Conservation (phyloP, 805 yeast species). For the Nakazawaea siamensis region DNA sequence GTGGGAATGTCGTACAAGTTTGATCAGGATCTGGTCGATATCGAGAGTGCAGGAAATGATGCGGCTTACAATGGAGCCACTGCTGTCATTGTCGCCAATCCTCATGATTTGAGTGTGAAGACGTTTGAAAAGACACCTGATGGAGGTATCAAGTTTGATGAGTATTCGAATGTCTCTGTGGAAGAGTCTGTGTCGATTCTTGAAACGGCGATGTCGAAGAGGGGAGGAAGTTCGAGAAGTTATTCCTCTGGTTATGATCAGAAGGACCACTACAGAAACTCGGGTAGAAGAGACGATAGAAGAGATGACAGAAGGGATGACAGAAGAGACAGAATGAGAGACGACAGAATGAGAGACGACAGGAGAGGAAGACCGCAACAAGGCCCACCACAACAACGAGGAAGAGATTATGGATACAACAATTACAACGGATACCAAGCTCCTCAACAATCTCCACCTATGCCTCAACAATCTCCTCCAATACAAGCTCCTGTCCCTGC, state of each 20-base stretch:
- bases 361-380: slow-evolving; percentile 1
- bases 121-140: slow-evolving; percentile 60
- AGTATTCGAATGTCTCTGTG: slow-evolving; percentile 62
- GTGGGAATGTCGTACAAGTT: slow-evolving; percentile 24
- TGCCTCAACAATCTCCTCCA: slow-evolving; percentile 1
- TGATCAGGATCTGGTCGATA: slow-evolving; percentile 16
- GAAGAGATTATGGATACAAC: slow-evolving; percentile 5
- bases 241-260: slow-evolving; percentile 2
- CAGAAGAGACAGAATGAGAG: neutral
- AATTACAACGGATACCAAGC: slow-evolving; percentile 10
- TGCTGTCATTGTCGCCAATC: slow-evolving; percentile 61
- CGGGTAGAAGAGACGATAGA: slow-evolving; percentile 6
- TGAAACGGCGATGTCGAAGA: slow-evolving; percentile 29
- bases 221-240: slow-evolving; percentile 9
- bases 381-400: neutral
- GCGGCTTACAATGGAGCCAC: slow-evolving; percentile 76
- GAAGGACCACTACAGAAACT: slow-evolving; percentile 8
- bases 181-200: slow-evolving; percentile 58
- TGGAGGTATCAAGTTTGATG: slow-evolving; percentile 78
- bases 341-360: slow-evolving; percentile 5
- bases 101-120: slow-evolving; percentile 57
- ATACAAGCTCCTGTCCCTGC: slow-evolving; percentile 13
- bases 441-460: slow-evolving; percentile 12
- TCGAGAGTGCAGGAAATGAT: slow-evolving; percentile 37
- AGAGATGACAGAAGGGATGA: slow-evolving; percentile 4